These are phyloP conservation scores for Samsoniella hepiali DNA, from an alignment of 2,329 filamentous ascomycete genomes.

Conservation along the genomic window DNA sequence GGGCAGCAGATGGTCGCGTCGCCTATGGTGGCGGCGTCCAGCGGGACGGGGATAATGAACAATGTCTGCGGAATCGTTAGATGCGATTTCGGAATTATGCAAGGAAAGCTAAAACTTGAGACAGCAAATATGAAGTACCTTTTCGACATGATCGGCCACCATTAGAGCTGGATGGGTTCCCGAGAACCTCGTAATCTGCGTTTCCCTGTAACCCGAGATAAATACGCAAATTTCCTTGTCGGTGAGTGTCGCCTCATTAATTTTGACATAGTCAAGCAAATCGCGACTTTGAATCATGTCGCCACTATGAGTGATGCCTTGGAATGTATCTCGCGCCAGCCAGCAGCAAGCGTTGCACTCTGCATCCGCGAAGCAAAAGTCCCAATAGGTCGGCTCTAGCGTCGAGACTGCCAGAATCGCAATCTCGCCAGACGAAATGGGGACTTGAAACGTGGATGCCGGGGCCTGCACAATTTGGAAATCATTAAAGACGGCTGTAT, in stretches of 20 bases:
- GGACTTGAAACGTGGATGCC: background rate
- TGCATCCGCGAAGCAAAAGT: slow-evolving; percentile 22
- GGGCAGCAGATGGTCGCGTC: slow-evolving; percentile 23
- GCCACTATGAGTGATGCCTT: slow-evolving; percentile 19
- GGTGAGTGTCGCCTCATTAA: slow-evolving; percentile 17
- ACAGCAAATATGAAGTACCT: slow-evolving; percentile 11
- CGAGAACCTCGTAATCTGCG: slow-evolving; percentile 20
- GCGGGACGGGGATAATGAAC: slow-evolving; percentile 23
- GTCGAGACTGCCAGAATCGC: slow-evolving; percentile 22
- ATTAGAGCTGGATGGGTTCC: slow-evolving; percentile 22
- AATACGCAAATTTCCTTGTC: slow-evolving; percentile 22
- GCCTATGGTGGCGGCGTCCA: slow-evolving; percentile 23
- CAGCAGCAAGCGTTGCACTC: slow-evolving; percentile 20
- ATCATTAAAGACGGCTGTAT: background rate
- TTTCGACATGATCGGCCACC: slow-evolving; percentile 23
- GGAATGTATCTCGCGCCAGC: slow-evolving; percentile 16
- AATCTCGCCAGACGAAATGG: slow-evolving; percentile 16
- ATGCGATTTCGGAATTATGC: background rate
- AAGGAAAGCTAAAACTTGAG: background rate
- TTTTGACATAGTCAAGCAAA: slow-evolving; percentile 20
- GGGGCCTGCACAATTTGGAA: background rate
- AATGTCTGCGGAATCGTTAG: too few relatives aligned
- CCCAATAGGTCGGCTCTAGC: slow-evolving; percentile 20
- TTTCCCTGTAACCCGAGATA: slow-evolving; percentile 21
- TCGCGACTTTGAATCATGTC: slow-evolving; percentile 15